Percentiles rank a stretch among this genome's conserved stretches.
Evolutionary conservation across 352 stramenopile genomes (phyloP).

Genomic region (Aphanomyces euteiches): DNA sequence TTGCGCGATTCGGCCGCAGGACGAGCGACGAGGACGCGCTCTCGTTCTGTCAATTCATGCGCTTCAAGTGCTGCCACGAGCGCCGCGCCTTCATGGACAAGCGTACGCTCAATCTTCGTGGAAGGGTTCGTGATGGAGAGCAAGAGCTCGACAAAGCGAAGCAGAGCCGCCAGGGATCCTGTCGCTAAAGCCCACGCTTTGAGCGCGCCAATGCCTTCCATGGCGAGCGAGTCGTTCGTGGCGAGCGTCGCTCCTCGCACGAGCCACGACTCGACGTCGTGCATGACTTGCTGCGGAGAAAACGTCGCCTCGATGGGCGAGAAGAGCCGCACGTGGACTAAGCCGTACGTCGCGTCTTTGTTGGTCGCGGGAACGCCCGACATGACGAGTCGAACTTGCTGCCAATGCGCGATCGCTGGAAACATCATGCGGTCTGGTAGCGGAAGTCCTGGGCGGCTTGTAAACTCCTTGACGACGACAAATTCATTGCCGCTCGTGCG

Average conservation of each 20-base stretch:
- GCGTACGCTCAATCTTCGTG: neutral
- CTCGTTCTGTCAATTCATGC: neutral
- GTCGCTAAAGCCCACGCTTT: slow-evolving; percentile 73
- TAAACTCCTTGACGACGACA: slow-evolving; percentile 30
- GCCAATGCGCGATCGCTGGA: slow-evolving; percentile 29
- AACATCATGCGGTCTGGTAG: neutral
- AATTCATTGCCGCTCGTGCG: slow-evolving; percentile 36
- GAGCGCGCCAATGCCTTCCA: slow-evolving; percentile 63
- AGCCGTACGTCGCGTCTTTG: slow-evolving; percentile 62
- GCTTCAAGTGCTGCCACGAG: neutral
- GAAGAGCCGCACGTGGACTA: slow-evolving; percentile 55
- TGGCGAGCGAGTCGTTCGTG: neutral
- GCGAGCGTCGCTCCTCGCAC: neutral
- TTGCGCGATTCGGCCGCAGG: slow-evolving; percentile 54
- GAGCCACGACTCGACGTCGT: slow-evolving; percentile 20
- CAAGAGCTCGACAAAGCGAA: slow-evolving; percentile 73
- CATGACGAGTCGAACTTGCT: slow-evolving; percentile 60
- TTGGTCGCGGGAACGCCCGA: slow-evolving; percentile 58
- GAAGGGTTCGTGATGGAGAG: slow-evolving; percentile 33
- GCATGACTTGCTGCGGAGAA: slow-evolving; percentile 16
- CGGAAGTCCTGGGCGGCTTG: neutral
- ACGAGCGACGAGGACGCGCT: neutral
- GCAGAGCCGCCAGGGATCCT: slow-evolving; percentile 59
- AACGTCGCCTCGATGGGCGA: neutral
- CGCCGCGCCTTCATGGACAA: neutral